phyloP scores from a whole-genome alignment of 2,329 filamentous ascomycete species.

The Grosmannia penicillata region DNA sequence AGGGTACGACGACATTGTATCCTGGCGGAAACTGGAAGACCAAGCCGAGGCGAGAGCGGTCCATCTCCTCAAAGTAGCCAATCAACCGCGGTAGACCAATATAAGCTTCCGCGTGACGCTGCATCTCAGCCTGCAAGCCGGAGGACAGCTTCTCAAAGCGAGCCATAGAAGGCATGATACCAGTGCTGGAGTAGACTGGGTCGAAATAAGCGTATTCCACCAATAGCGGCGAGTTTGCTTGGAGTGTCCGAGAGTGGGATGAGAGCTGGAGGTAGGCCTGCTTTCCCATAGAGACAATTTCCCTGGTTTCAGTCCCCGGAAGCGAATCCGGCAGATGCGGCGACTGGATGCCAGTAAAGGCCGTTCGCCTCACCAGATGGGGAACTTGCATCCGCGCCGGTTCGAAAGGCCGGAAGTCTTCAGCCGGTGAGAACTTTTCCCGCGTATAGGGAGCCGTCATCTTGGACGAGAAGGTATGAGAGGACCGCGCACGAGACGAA shows the following conservation, averaged over 20 bases:
- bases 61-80: conserved; percentile 62
- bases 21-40: conserved; percentile 58
- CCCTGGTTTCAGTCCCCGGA: conserved; percentile 20
- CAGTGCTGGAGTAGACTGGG: conserved; percentile 44
- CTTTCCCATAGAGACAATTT: conserved; percentile 37
- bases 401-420: conserved; percentile 38
- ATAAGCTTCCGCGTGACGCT: conserved; percentile 36
- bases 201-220: conserved; percentile 58
- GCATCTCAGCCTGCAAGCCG: conserved; percentile 34
- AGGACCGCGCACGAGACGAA: conserved; percentile 49
- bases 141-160: conserved; percentile 48
- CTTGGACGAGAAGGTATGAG: conserved; percentile 13
- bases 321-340: background rate
- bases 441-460: conserved; percentile 18
- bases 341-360: conserved; percentile 28
- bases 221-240: conserved; percentile 41
- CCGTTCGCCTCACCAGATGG: conserved; percentile 40
- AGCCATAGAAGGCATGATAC: conserved; percentile 49
- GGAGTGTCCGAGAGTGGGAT: conserved; percentile 20
- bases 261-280: conserved; percentile 35
- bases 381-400: conserved; percentile 47
- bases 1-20: conserved; percentile 37
- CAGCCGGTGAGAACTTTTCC: conserved; percentile 18
- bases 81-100: conserved; percentile 46
- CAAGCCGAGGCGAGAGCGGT: conserved; percentile 54